Conservation (phyloP, 768 basidiomycete genomes). For the Leccinum barrowsii region DNA sequence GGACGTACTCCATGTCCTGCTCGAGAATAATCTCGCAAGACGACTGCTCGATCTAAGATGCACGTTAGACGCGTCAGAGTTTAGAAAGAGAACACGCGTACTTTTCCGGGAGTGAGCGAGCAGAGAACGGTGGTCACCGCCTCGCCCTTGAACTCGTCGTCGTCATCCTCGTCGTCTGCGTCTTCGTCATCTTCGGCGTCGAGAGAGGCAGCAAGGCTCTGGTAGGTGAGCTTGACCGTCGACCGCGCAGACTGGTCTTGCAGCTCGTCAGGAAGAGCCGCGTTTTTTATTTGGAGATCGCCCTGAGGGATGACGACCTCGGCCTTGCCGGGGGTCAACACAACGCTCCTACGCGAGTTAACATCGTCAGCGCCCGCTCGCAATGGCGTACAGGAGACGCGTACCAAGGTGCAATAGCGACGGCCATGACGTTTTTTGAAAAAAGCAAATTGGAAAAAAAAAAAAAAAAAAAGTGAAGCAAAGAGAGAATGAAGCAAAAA, state of each 20-base stretch:
- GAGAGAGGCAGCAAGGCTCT: conserved; percentile 29
- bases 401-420: conserved; percentile 68
- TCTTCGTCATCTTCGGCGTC: conserved; percentile 43
- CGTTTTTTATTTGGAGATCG: conserved; percentile 79
- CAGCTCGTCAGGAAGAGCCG: conserved; percentile 73
- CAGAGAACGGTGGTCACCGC: conserved; percentile 60
- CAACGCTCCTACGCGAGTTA: conserved; percentile 50
- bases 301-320: conserved; percentile 56
- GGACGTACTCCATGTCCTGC: conserved; percentile 58
- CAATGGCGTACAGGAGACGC: conserved; percentile 17
- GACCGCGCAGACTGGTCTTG: conserved; percentile 57
- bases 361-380: conserved; percentile 2
- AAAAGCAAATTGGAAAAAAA: neutral
- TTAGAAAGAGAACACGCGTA: conserved; percentile 28
- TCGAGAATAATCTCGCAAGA: conserved; percentile 68
- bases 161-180: conserved; percentile 38
- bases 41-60: conserved; percentile 69
- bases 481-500: neutral
- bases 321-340: conserved; percentile 54
- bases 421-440: conserved; percentile 42
- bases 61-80: conserved; percentile 7
- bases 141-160: conserved; percentile 37
- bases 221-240: conserved; percentile 64
- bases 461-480: conserved; percentile 4
- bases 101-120: conserved; percentile 80